Percentiles rank a stretch among this genome's conserved stretches.
Conservation (phyloP, 305 asterid species). For the Andrographis paniculata region DNA sequence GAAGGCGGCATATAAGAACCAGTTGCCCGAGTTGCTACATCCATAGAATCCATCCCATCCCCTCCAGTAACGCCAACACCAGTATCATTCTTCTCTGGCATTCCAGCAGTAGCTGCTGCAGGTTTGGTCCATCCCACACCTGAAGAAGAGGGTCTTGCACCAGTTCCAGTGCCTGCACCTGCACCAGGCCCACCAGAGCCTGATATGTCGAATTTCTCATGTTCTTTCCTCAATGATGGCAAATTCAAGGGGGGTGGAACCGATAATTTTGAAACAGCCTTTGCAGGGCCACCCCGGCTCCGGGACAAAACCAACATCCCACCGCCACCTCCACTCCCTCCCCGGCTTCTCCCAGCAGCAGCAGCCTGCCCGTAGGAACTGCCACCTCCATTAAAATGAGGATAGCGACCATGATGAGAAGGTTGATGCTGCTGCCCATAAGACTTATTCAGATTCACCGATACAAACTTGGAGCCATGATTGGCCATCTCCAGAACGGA, state of each 20-base stretch:
- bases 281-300: conserved; percentile 43
- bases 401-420: conserved; percentile 39
- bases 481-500: conserved; percentile 70
- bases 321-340: conserved; percentile 44
- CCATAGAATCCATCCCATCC: conserved; percentile 32
- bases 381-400: conserved; percentile 37
- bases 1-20: conserved; percentile 78
- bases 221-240: conserved; percentile 95
- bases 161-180: conserved; percentile 57
- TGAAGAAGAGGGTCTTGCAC: conserved; percentile 67
- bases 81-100: conserved; percentile 40
- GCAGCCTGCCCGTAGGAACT: conserved; percentile 53
- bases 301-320: conserved; percentile 84
- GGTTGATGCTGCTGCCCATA: conserved; percentile 61
- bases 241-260: conserved; percentile 97
- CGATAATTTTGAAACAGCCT: conserved; percentile 68
- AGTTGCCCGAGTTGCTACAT: conserved; percentile 30
- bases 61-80: conserved; percentile 27
- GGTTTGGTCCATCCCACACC: conserved; percentile 92
- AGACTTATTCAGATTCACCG: conserved; percentile 81
- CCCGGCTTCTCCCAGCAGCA: conserved; percentile 43
- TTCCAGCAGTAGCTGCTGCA: conserved; percentile 31
- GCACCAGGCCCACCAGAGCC: conserved; percentile 57
- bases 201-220: conserved; percentile 61
- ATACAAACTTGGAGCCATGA: conserved; percentile 75